These are phyloP conservation scores for Cercophora scortea DNA, from an alignment of 495 filamentous ascomycete species.

Conservation along the genomic window DNA sequence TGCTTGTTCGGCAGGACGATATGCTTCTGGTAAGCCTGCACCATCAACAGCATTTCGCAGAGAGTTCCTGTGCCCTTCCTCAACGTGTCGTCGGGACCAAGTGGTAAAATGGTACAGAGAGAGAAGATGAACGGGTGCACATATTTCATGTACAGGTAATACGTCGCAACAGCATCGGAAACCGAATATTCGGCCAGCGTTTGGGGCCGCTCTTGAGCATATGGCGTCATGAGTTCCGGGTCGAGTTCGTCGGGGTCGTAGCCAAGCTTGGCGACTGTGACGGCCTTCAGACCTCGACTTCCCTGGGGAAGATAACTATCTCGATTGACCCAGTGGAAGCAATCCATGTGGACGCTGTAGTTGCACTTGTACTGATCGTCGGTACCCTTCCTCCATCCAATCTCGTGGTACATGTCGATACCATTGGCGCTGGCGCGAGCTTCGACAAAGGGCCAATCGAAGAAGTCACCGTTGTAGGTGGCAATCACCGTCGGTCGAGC, in stretches of 20 bases:
- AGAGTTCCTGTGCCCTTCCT: slow-evolving; percentile 95
- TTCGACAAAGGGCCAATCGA: slow-evolving; percentile 99
- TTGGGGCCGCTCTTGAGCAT: slow-evolving; percentile 86
- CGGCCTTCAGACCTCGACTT: slow-evolving; percentile 93
- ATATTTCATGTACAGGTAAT: slow-evolving; percentile 99
- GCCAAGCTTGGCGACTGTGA: slow-evolving; percentile 93
- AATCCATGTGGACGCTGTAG: slow-evolving; percentile 98
- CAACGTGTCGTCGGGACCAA: slow-evolving; percentile 86
- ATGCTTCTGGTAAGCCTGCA: slow-evolving; percentile 85
- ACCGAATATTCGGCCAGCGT: slow-evolving; percentile 96
- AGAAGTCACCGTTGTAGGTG: slow-evolving; percentile 99
- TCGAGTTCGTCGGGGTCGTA: slow-evolving; percentile 98
- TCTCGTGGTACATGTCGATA: slow-evolving; percentile 99
- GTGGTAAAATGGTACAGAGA: slow-evolving; percentile 88
- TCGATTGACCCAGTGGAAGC: slow-evolving; percentile 97
- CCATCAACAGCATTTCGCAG: slow-evolving; percentile 98
- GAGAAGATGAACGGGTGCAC: slow-evolving; percentile 99
- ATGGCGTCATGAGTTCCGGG: slow-evolving; percentile 94
- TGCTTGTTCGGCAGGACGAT: slow-evolving; percentile 98
- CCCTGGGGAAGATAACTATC: slow-evolving; percentile 97
- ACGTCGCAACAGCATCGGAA: slow-evolving; percentile 97
- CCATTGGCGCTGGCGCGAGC: slow-evolving; percentile 82
- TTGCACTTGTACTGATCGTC: slow-evolving; percentile 95
- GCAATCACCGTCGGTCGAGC: slow-evolving; percentile 92
- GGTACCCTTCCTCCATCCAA: slow-evolving; percentile 88